A percentile compares a stretch with the other conserved stretches of the same genome.
These are phyloP conservation scores for Heritiera fomes DNA, from an alignment of 345 rosid genomes.

Conservation along the genomic window DNA sequence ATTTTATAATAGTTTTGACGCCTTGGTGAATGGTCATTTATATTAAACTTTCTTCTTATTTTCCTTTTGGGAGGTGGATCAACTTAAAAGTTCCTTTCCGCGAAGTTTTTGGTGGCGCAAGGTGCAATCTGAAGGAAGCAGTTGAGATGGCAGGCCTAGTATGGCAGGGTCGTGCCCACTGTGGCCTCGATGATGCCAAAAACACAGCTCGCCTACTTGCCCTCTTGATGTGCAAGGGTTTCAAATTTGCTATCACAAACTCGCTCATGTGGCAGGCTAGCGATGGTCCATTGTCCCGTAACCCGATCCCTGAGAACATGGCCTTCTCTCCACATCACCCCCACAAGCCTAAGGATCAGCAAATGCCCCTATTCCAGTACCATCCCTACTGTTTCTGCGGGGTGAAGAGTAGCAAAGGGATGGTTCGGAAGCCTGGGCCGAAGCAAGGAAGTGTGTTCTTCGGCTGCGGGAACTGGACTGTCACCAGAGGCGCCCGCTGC, in stretches of 20 bases:
- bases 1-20: background rate
- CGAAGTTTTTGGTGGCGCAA: slow-evolving; percentile 44
- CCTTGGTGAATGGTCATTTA: background rate
- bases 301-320: slow-evolving; percentile 27
- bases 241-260: slow-evolving; percentile 49
- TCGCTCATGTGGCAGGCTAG: slow-evolving; percentile 41
- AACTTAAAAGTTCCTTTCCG: slow-evolving; percentile 55
- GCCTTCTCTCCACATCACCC: slow-evolving; percentile 26
- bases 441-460: slow-evolving; percentile 51
- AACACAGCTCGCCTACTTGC: slow-evolving; percentile 56
- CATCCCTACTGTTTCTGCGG: slow-evolving; percentile 50
- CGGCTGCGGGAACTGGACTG: slow-evolving; percentile 59
- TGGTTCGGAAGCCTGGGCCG: slow-evolving; percentile 54
- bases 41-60: background rate
- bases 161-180: slow-evolving; percentile 59
- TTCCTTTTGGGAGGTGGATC: slow-evolving; percentile 47
- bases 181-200: slow-evolving; percentile 57
- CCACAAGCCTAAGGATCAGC: slow-evolving; percentile 29
- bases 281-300: slow-evolving; percentile 27
- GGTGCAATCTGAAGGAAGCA: slow-evolving; percentile 54
- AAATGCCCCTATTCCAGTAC: slow-evolving; percentile 28
- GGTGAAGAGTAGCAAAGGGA: slow-evolving; percentile 47
- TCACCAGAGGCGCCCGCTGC: slow-evolving; percentile 46
- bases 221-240: slow-evolving; percentile 48
- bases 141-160: slow-evolving; percentile 49